Evolutionary conservation across 495 filamentous ascomycete species (phyloP).

Genomic region (Filosporella fistucella): DNA sequence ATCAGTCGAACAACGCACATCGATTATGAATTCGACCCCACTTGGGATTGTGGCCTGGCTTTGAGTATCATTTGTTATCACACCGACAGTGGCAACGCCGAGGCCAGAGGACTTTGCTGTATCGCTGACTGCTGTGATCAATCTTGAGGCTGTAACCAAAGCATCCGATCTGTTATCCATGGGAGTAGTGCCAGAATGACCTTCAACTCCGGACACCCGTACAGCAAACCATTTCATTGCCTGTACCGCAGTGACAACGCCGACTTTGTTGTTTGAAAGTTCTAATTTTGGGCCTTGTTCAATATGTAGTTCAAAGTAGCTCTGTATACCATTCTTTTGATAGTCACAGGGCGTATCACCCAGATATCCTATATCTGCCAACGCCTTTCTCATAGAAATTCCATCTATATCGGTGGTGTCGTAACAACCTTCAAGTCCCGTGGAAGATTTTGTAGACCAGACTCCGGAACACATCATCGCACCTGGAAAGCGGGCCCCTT

Average conservation of each 20-base stretch:
- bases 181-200: conserved; percentile 71
- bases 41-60: conserved; percentile 73
- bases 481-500: conserved; percentile 76
- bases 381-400: conserved; percentile 57
- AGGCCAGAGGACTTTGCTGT: conserved; percentile 25
- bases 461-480: conserved; percentile 73
- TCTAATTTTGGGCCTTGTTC: conserved; percentile 74
- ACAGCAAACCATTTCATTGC: conserved; percentile 69
- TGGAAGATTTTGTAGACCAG: conserved; percentile 55
- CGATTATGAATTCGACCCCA: conserved; percentile 63
- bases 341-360: conserved; percentile 53
- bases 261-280: conserved; percentile 55
- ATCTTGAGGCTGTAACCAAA: conserved; percentile 57
- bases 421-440: conserved; percentile 53
- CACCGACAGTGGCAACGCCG: conserved; percentile 66
- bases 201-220: conserved; percentile 57
- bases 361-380: conserved; percentile 66
- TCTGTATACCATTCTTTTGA: conserved; percentile 61
- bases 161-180: conserved; percentile 56
- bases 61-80: conserved; percentile 58
- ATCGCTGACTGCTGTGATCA: conserved; percentile 55
- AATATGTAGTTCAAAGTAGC: conserved; percentile 80
- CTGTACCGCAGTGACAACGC: conserved; percentile 68
- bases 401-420: conserved; percentile 42
- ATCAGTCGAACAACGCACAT: conserved; percentile 62